Percentiles rank a stretch among this genome's conserved stretches.
These are phyloP conservation scores for Tripterygium wilfordii DNA, from an alignment of 177 flowering plant species.

Conservation along the genomic window DNA sequence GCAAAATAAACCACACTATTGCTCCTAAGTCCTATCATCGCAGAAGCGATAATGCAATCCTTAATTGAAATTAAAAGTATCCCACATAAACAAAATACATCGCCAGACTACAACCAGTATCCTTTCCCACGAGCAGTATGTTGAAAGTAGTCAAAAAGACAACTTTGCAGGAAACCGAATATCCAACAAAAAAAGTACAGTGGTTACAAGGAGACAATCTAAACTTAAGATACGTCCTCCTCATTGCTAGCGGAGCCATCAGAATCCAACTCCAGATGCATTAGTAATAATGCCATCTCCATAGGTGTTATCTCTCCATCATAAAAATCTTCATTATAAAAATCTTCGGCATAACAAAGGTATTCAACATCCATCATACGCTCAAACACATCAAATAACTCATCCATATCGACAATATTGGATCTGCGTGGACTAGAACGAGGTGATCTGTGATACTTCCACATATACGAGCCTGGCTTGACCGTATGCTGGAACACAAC, in stretches of 20 bases:
- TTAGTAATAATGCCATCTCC: slow-evolving; percentile 10
- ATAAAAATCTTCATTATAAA: slow-evolving; percentile 9
- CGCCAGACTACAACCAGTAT: too few relatives aligned
- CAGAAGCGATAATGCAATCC: too few relatives aligned
- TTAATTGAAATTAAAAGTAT: too few relatives aligned
- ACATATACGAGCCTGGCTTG: slow-evolving; percentile 24
- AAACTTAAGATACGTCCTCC: slow-evolving; percentile 10
- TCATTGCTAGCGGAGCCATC: slow-evolving; percentile 12
- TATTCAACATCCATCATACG: slow-evolving; percentile 9
- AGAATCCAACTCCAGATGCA: slow-evolving; percentile 7
- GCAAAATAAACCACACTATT: too few relatives aligned
- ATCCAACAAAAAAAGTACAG: neutral
- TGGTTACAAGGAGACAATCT: neutral
- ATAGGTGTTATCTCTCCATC: slow-evolving; percentile 8
- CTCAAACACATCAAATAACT: slow-evolving; percentile 9
- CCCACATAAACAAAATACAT: too few relatives aligned
- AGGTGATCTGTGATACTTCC: slow-evolving; percentile 22
- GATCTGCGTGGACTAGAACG: slow-evolving; percentile 10
- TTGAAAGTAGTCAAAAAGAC: too few relatives aligned
- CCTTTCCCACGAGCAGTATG: too few relatives aligned
- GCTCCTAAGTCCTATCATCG: too few relatives aligned
- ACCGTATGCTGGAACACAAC: slow-evolving; percentile 27
- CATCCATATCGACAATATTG: slow-evolving; percentile 12
- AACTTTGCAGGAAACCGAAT: too few relatives aligned
- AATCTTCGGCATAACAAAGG: slow-evolving; percentile 11